Base-by-base conservation (phyloP, 805 yeast genomes). In the Metschnikowia continentalis region DNA sequence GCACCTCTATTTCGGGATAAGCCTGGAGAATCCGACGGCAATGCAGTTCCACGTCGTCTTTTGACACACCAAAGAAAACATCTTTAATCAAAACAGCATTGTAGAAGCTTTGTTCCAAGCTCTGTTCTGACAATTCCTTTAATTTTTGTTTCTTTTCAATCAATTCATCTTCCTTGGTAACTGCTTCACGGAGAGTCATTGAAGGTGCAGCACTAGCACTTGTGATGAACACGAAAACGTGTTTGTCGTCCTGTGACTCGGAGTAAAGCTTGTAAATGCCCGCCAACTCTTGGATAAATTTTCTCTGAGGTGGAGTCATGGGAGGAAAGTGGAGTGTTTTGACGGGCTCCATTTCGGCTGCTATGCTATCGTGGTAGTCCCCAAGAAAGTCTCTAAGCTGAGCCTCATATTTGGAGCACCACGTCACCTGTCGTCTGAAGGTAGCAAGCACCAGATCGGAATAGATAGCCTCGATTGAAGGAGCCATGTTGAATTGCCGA, bases 161-260 rank as follows among this genome's bases (percentile, higher is more conserved):
- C 17, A 59, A 51, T 19, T 55, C 61, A 22, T 55, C 59, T 42
- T 56, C 54, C 15, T 48, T 45, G 15, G 50, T 54, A 14, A 75
- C 59, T 0, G 79, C 78, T 46, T 78, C 78, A 30, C 68, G 69
- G n/a, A 86, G 66, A 1, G 76, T 70, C 40, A 75, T 58, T 10
- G 62, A 58, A 0, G 90, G 88, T 2, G 70, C 50, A 8, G 54
- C 59, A 0, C 74, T 62, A 6, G 59, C 48, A n/a, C 59, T 54
- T 1, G 74, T 68, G 6, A 71, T 59, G 32, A 67, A 72, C n/a
- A 90, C 74, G 55, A 79, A 83, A 0, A 90, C 92, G 10, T 86
- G 96, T 56, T 89, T 96, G 2, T 79, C 80, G 65, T 88, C 96
- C 54, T 88, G 94, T 1, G 91, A 80, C 59, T 87, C 90, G 0